Percentiles rank a stretch among this genome's conserved stretches.
Conservation (phyloP, 768 basidiomycete genomes). For the Mycena belliarum region DNA sequence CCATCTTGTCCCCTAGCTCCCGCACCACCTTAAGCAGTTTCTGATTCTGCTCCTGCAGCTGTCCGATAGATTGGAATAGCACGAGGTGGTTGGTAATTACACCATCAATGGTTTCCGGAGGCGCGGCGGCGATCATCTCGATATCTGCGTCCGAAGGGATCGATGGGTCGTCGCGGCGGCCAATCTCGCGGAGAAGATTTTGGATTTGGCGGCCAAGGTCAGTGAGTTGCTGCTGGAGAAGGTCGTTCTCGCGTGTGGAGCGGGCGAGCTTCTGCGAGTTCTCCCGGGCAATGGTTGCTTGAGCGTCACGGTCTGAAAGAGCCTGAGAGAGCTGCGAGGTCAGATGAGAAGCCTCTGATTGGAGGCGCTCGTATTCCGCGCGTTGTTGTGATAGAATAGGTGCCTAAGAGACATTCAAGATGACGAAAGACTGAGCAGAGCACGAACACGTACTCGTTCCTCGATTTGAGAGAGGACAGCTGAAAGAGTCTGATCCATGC, state of each 20-base stretch:
- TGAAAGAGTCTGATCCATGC: constrained; percentile 80
- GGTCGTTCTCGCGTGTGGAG: constrained; percentile 59
- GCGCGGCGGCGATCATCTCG: constrained; percentile 38
- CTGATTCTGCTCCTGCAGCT: constrained; percentile 91
- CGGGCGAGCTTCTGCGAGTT: constrained; percentile 62
- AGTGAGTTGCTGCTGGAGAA: constrained; percentile 73
- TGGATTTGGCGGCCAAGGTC: constrained; percentile 89
- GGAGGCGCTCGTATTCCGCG: constrained; percentile 82
- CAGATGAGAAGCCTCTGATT: constrained; percentile 77
- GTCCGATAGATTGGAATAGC: constrained; percentile 75
- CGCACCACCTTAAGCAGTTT: constrained; percentile 82
- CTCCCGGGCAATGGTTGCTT: constrained; percentile 56
- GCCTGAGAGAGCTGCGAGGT: constrained; percentile 77
- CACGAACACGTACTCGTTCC: constrained; percentile 66
- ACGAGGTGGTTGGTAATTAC: constrained; percentile 91
- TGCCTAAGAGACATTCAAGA: constrained; percentile 59
- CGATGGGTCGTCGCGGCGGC: constrained; percentile 79
- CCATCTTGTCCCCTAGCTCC: constrained; percentile 82
- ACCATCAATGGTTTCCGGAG: constrained; percentile 62
- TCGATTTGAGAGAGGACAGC: constrained; percentile 87
- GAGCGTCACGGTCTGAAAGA: constrained; percentile 72
- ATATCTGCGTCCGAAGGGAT: constrained; percentile 74
- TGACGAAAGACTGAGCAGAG: constrained; percentile 1
- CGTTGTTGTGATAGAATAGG: constrained; percentile 90
- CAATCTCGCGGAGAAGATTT: constrained; percentile 73